Percentiles rank a stretch among this genome's conserved stretches.
Conservation (phyloP, 2,329 filamentous ascomycete genomes). For the Aspergillus ruber region DNA sequence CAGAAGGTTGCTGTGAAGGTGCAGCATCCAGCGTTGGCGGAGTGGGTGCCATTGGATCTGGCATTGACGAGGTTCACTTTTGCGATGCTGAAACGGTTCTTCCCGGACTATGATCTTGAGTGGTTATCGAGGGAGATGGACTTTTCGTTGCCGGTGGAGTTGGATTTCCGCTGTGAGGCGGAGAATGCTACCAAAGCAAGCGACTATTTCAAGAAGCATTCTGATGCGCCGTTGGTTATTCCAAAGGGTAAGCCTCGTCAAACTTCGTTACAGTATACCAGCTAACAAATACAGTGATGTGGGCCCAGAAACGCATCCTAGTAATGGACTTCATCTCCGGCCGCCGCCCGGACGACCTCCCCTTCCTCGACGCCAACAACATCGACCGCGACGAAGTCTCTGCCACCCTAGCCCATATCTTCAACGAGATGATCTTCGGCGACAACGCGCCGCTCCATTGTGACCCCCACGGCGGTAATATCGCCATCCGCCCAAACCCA, state of each 20-base stretch:
- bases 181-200: slow-evolving; percentile 73
- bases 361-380: slow-evolving; percentile 72
- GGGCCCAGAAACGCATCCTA: slow-evolving; percentile 80
- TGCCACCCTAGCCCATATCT: slow-evolving; percentile 79
- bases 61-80: slow-evolving; percentile 85
- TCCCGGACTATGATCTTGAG: slow-evolving; percentile 94
- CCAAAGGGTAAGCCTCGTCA: slow-evolving; percentile 50
- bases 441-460: slow-evolving; percentile 84
- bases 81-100: slow-evolving; percentile 80
- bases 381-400: slow-evolving; percentile 96
- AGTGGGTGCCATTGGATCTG: slow-evolving; percentile 86
- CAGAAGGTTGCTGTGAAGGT: slow-evolving; percentile 93
- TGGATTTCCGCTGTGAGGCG: slow-evolving; percentile 83
- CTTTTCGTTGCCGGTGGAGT: slow-evolving; percentile 76
- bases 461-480: slow-evolving; percentile 93
- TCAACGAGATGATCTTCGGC: slow-evolving; percentile 99
- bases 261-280: no score
- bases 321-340: slow-evolving; percentile 94
- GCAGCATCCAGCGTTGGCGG: slow-evolving; percentile 81
- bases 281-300: slow-evolving; percentile 55
- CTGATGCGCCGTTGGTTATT: slow-evolving; percentile 74
- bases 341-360: slow-evolving; percentile 78
- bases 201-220: slow-evolving; percentile 70
- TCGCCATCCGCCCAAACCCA: slow-evolving; percentile 77
- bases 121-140: slow-evolving; percentile 96